phyloP scores from a whole-genome alignment of 345 rosid species.

The Limnanthes douglasii region DNA sequence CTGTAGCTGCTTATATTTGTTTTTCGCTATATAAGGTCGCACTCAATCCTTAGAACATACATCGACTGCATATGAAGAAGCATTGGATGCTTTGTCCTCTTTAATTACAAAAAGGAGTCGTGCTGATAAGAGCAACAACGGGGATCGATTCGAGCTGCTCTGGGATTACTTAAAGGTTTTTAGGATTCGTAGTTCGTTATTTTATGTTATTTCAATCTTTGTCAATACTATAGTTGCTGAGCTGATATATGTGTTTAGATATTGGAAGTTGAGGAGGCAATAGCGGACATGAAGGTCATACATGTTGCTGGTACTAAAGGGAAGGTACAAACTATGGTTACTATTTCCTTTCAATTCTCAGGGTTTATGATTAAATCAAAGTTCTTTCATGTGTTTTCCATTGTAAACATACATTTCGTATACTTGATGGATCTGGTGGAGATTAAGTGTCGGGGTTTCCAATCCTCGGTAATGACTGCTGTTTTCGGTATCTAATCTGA shows the following conservation, averaged over 20 bases:
- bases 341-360: no score
- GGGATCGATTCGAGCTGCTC: conserved; percentile 61
- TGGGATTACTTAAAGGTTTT: conserved; percentile 61
- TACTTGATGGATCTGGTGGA: no score
- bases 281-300: conserved; percentile 61
- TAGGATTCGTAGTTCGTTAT: background rate
- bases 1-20: no score
- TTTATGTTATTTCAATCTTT: background rate
- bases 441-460: no score
- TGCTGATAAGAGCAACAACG: conserved; percentile 45
- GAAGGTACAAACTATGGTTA: conserved; percentile 43
- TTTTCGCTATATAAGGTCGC: no score
- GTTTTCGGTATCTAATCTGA: no score
- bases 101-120: conserved; percentile 69
- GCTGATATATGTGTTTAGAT: conserved; percentile 23
- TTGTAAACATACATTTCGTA: no score
- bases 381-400: no score
- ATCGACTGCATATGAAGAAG: conserved; percentile 49
- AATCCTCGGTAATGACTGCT: no score
- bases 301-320: conserved; percentile 99
- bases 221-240: background rate
- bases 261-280: conserved; percentile 61
- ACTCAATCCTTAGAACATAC: no score
- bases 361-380: no score
- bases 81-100: conserved; percentile 76